These are phyloP conservation scores for Forsythia suspensa DNA, from an alignment of 257 asterid genomes.

Conservation along the genomic window DNA sequence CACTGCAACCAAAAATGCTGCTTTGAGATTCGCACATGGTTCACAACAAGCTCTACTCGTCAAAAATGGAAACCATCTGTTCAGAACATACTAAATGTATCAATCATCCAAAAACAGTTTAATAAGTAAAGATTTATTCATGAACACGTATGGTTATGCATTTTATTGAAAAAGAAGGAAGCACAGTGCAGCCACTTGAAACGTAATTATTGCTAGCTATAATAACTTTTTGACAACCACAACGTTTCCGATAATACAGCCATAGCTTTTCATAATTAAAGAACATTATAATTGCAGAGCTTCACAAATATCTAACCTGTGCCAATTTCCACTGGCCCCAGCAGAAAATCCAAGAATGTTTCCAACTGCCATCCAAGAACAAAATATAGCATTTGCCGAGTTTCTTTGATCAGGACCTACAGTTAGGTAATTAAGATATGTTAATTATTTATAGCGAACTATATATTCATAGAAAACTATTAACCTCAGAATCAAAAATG, in stretches of 20 bases:
- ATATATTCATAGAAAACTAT: constrained; percentile 5
- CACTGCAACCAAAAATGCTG: constrained; percentile 99
- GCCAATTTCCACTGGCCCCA: constrained; percentile 98
- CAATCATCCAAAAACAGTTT: constrained; percentile 11
- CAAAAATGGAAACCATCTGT: constrained; percentile 98
- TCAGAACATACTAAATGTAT: constrained; percentile 23
- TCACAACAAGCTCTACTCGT: constrained; percentile 94
- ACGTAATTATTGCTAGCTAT: constrained; percentile 3
- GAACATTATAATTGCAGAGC: constrained; percentile 14
- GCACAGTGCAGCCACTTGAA: neutral
- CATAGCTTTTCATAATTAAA: constrained; percentile 8
- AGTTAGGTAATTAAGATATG: constrained; percentile 21
- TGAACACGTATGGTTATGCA: neutral
- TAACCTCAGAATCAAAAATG: constrained; percentile 10
- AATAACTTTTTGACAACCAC: neutral
- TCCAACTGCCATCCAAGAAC: constrained; percentile 99
- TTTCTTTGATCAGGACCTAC: constrained; percentile 97
- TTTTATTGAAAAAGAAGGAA: neutral
- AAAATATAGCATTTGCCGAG: constrained; percentile 92
- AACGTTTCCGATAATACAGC: neutral
- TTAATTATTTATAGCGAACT: constrained; percentile 8
- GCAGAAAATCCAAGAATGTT: constrained; percentile 97
- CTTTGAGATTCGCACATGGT: constrained; percentile 98
- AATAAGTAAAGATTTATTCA: constrained; percentile 4
- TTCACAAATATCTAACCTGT: constrained; percentile 55